Evolutionary conservation across 306 rosid genomes (phyloP).

Genomic region (Alnus rubra): DNA sequence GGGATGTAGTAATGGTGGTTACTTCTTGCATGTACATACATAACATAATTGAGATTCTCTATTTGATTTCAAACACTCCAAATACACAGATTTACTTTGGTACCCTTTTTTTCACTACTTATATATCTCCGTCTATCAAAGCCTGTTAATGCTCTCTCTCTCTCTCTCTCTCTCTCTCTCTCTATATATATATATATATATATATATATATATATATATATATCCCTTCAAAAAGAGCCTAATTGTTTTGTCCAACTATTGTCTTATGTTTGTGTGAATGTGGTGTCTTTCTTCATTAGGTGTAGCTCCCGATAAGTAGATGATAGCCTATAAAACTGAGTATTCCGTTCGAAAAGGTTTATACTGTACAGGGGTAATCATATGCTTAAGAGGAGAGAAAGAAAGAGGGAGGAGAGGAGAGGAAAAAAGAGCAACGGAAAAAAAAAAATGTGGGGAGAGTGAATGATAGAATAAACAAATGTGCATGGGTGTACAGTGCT

Average conservation of each 20-base stretch:
- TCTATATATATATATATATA: no score
- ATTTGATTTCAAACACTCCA: conserved; percentile 1
- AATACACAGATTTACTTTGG: neutral
- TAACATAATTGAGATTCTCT: conserved; percentile 23
- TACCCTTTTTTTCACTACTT: neutral
- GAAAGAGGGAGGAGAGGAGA: no score
- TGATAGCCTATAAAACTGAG: neutral
- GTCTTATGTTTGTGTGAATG: neutral
- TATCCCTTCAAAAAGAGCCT: no score
- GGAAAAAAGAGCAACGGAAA: no score
- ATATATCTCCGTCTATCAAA: neutral
- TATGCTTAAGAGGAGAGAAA: no score
- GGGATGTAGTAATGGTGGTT: conserved; percentile 26
- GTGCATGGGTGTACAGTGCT: no score
- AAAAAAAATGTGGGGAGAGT: no score
- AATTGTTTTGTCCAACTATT: neutral
- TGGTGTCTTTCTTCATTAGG: neutral
- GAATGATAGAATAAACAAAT: no score
- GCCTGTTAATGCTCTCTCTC: neutral
- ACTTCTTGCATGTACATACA: conserved; percentile 56
- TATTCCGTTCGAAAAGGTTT: neutral
- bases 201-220: no score
- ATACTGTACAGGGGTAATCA: neutral
- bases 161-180: no score
- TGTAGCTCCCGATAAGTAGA: neutral